Base-by-base conservation (phyloP, 2,329 filamentous ascomycete genomes). In the Cladosporium phlei region DNA sequence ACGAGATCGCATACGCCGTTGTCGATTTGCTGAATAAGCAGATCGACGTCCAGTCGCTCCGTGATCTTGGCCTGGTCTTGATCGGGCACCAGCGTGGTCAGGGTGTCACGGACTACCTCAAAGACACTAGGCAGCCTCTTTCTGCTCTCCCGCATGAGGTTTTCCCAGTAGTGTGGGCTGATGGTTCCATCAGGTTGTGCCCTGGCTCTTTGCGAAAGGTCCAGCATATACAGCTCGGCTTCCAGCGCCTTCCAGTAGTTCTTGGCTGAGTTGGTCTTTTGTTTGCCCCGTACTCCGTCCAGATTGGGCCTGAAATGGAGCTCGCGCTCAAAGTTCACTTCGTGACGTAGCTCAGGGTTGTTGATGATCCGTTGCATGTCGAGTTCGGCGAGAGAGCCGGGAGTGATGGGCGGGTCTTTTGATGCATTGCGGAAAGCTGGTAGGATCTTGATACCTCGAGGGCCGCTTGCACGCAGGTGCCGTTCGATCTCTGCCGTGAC, bases 301-400 rank as follows among this genome's bases (percentile, higher is more conserved):
- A 94, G 70, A 55, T 95, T 95, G 1, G 90, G 90, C 60, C 89
- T 76, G 66, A 97, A 97, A 66, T 95, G 88, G 27, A 97, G 75
- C 55, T 95, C 88, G 2, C 86, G 85, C 59, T 97, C 90, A 60
- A 94, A 97, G 67, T 96, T 96, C 60, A 96, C 88, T 61, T 98
- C 91, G 66, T 95, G 89, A 17, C 91, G 80, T 33, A 97, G 73
- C 61, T 93, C 93, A 32, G 82, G 79, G 62, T 86, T 85, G 56
- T 75, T 77, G 64, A 83, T 86, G 57, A 97, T 95, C 61, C 88
- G 88, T 50, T 81, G 81, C 21, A 96, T 84, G 60, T 97, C 91
- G 25, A 98, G 79, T 65, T 97, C 91, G 61, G 86, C 86, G 38
- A 98, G 69, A 1, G 88, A 93, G 29, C 79, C 76, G 62, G 85